Evolutionary conservation across 169 alveolate genomes (phyloP), one percentile per base, ranked within the genome.

Genomic region (Besnoitia besnoiti): DNA sequence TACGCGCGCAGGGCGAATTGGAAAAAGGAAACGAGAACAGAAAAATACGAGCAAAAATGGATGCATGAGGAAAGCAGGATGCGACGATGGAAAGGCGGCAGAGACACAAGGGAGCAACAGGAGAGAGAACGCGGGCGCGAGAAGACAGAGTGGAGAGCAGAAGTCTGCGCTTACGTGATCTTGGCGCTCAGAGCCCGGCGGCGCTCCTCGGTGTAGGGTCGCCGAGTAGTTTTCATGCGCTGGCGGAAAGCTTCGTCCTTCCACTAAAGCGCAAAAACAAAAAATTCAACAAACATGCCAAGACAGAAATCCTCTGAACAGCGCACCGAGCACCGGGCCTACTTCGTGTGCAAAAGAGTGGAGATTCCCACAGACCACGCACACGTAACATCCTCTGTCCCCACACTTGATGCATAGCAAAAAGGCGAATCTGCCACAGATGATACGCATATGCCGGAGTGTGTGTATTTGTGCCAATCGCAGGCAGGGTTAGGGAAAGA

Each of bases 131-230:
- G n/a, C n/a, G n/a, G 30, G 67, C 12, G 24, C 7, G 67, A 55
- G 67, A 55, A 55, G 7, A 5, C 12, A 55, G 1, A 10, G 30
- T 0, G 67, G 24, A 19, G 27, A 16, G 24, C 33, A 16, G 67
- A 10, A 55, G 24, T 0, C 67, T 49, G 19, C 35, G 33, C 82
- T 73, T 30, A 73, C 82, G 82, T 37, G 82, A 73, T 73, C 24
- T 73, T 73, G 44, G 39, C 47, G n/a, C 82, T 73, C n/a, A 73
- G 82, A 73, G 82, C 82, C 8, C 39, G 46, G 46, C 82, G 82
- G 0, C 82, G 39, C n/a, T 73, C 82, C 39, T n/a, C 46, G 16
- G 82, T 73, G 46, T 35, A 73, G 24, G 82, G 82, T 24, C 46
- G 39, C 2, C 82, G 39, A 39, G 82, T 37, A 16, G 82, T 73